Evolutionary conservation across 2,329 filamentous ascomycete species (phyloP).

Genomic region (Grosmannia clavigera): DNA sequence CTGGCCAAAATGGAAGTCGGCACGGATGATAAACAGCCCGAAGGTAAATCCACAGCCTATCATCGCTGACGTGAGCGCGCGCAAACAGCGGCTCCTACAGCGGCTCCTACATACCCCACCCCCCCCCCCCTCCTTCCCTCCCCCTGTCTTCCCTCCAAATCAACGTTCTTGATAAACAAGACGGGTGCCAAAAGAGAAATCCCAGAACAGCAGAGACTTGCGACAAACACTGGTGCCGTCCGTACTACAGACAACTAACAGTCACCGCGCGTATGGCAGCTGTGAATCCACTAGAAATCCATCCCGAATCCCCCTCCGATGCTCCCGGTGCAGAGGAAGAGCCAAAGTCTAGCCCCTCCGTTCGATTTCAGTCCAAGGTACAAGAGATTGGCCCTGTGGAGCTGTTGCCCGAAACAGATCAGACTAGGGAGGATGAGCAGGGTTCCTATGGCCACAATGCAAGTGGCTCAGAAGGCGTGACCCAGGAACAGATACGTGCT

Average conservation of each 20-base stretch:
- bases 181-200: background rate
- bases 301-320: background rate
- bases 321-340: constrained; percentile 16
- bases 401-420: constrained; percentile 13
- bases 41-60: constrained; percentile 3
- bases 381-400: constrained; percentile 51
- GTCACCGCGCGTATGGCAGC: background rate
- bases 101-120: background rate
- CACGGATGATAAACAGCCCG: constrained; percentile 7
- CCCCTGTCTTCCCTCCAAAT: background rate
- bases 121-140: background rate
- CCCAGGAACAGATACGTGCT: constrained; percentile 48
- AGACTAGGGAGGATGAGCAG: constrained; percentile 19
- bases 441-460: constrained; percentile 3
- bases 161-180: background rate
- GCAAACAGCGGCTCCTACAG: background rate
- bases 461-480: constrained; percentile 21
- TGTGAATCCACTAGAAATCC: background rate
- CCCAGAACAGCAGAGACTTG: background rate
- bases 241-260: background rate
- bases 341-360: constrained; percentile 28
- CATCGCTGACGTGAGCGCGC: background rate
- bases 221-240: no score
- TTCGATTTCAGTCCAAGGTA: constrained; percentile 60
- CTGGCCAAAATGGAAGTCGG: constrained; percentile 5